Evolutionary conservation across 2,329 filamentous ascomycete genomes (phyloP), one percentile per base, ranked within the genome.

Genomic region (Tolypocladium album): DNA sequence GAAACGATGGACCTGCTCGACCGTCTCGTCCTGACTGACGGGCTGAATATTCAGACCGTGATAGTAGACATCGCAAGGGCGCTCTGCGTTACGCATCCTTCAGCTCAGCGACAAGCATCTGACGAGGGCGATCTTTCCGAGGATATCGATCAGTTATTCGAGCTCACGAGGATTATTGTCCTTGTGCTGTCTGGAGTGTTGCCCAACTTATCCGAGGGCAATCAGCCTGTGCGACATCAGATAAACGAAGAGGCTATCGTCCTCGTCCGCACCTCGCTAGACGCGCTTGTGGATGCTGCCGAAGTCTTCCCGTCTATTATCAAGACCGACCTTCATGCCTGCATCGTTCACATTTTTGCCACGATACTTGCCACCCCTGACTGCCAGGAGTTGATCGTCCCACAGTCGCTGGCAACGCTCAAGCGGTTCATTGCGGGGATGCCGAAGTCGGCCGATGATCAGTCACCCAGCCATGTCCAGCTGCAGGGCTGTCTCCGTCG

Each of bases 1-100:
- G 94, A 99, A 76, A 96, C 92, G 0, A 96, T 97, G 87, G 94
- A 99, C 68, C 84, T 96, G 58, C 83, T 99, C 4, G 93, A 97
- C 73, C 86, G 94, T 8, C 84, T 99, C 43, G 92, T 95, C 4
- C 81, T 99, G 61, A 99, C 93, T 0, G 93, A 97, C 71, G 89
- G 89, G 0, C 80, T 94, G 34, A 88, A 92, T 63, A 90, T 97
- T 24, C 94, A 99, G 73, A 84, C 84, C 0, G 90, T 96, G 36
- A 96, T 99, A 69, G 92, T 99, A 11, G 89, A 96, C 67, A 97
- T 97, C 67, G 92, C 92, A 0, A 84, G 92, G 59, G 92, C 91
- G 56, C 79, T 99, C 20, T 97, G 93, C 67, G 82, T 97, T 22
- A 88, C 90, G 2, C 94, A 99, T 72, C 93, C 93, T 2, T 95